Evolutionary conservation across 768 basidiomycete genomes (phyloP).

Genomic region (Podaxis mareebaensis): DNA sequence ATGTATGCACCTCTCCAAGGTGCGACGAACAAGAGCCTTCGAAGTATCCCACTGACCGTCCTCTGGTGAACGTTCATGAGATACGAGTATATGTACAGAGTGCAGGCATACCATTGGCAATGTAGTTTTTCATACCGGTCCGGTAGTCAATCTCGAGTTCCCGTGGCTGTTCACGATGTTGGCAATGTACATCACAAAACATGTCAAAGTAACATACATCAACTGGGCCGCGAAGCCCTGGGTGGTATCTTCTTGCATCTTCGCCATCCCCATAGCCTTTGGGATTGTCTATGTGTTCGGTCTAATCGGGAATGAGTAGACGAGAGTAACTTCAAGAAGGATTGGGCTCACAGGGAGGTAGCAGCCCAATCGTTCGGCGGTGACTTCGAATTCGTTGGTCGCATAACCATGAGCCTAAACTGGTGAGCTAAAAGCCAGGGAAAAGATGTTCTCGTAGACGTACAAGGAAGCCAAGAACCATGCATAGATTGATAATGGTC

Average conservation of each 20-base stretch:
- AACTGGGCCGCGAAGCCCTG: constrained; percentile 77
- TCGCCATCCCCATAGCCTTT: constrained; percentile 86
- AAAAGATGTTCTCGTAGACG: constrained; percentile 16
- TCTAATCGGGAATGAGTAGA: constrained; percentile 34
- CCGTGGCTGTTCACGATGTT: constrained; percentile 45
- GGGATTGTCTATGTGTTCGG: constrained; percentile 91
- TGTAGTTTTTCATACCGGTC: constrained; percentile 96
- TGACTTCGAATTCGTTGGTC: constrained; percentile 85
- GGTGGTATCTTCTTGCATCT: constrained; percentile 79
- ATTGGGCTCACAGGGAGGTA: constrained; percentile 70
- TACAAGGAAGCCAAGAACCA: constrained; percentile 90
- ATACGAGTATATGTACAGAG: not conserved
- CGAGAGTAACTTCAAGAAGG: not conserved
- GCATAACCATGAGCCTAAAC: constrained; percentile 78
- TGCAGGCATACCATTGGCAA: constrained; percentile 63
- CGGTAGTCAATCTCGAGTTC: constrained; percentile 84
- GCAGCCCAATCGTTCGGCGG: constrained; percentile 73
- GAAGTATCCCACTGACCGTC: constrained; percentile 87
- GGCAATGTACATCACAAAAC: constrained; percentile 1
- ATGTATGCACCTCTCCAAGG: constrained; percentile 77
- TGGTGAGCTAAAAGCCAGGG: not conserved
- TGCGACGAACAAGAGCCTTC: constrained; percentile 71
- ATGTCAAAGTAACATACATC: constrained; percentile 46
- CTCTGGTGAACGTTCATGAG: constrained; percentile 37
- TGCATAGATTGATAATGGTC: constrained; percentile 86